These are phyloP conservation scores for Trichophyton benhamiae DNA, from an alignment of 2,329 filamentous ascomycete species.

Conservation along the genomic window DNA sequence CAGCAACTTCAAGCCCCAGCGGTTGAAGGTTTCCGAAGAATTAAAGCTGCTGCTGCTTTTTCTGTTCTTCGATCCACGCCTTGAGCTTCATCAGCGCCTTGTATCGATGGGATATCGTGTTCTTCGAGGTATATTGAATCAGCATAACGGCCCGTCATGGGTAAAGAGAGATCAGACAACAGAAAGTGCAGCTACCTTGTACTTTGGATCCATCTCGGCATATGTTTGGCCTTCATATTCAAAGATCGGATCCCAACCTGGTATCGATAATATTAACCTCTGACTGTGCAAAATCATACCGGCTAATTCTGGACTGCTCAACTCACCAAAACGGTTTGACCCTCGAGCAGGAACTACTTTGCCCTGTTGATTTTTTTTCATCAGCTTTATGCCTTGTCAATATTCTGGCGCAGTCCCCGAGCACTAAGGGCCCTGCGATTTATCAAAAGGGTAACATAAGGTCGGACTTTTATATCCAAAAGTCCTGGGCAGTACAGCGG, in stretches of 20 bases:
- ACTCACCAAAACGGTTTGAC: constrained; percentile 66
- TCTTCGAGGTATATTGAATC: constrained; percentile 34
- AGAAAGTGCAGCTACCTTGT: constrained; percentile 53
- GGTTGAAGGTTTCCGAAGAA: neutral
- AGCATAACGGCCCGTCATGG: neutral
- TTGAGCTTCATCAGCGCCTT: constrained; percentile 80
- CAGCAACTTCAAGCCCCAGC: neutral
- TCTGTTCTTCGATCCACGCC: constrained; percentile 54
- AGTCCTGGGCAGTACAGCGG: neutral
- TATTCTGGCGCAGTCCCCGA: no score
- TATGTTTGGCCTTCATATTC: constrained; percentile 87
- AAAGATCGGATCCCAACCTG: constrained; percentile 94
- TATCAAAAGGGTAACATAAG: neutral
- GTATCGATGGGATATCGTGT: constrained; percentile 80
- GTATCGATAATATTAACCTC: constrained; percentile 5
- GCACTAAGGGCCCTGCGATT: neutral
- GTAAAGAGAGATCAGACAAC: neutral
- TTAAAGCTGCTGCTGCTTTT: constrained; percentile 12
- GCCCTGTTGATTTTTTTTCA: constrained; percentile 36
- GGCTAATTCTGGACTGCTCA: neutral
- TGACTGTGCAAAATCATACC: constrained; percentile 11
- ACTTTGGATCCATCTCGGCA: constrained; percentile 86
- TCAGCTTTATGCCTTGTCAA: neutral
- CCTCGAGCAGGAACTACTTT: constrained; percentile 78
- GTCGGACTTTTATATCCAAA: neutral